Evolutionary conservation across 2,329 filamentous ascomycete genomes (phyloP).

Genomic region (Cladosporium sphaerospermum): DNA sequence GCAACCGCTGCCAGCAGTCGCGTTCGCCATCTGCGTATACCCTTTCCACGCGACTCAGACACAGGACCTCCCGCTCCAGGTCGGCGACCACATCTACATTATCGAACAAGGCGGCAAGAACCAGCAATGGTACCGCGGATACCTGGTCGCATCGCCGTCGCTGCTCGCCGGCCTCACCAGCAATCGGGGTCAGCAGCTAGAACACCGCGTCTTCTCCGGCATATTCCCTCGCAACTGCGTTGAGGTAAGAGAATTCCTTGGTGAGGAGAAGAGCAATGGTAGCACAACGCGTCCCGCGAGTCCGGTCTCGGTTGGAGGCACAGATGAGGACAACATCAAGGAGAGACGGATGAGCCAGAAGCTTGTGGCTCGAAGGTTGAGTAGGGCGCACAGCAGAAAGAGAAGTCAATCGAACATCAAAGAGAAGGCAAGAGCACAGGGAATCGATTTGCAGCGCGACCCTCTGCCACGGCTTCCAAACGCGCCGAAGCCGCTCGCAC

Average conservation of each 20-base stretch:
- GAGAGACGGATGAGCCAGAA: slow-evolving; percentile 27
- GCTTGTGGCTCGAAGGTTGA: slow-evolving; percentile 22
- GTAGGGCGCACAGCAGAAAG: slow-evolving; percentile 26
- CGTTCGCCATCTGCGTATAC: slow-evolving; percentile 93
- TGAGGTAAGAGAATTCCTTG: slow-evolving; percentile 86
- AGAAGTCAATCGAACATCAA: slow-evolving; percentile 14
- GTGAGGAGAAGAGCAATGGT: slow-evolving; percentile 53
- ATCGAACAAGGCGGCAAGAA: slow-evolving; percentile 86
- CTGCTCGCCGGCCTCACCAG: slow-evolving; percentile 86
- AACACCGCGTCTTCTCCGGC: slow-evolving; percentile 95
- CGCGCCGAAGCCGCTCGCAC: slow-evolving; percentile 73
- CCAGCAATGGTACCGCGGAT: slow-evolving; percentile 89
- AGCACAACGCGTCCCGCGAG: background rate
- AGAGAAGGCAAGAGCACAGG: slow-evolving; percentile 16
- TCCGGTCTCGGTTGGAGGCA: slow-evolving; percentile 7
- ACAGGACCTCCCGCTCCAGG: slow-evolving; percentile 90
- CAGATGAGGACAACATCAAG: slow-evolving; percentile 12
- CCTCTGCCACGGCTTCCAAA: slow-evolving; percentile 54
- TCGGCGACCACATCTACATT: slow-evolving; percentile 97
- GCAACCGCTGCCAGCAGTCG: slow-evolving; percentile 93
- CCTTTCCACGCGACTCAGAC: slow-evolving; percentile 82
- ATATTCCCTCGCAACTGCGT: slow-evolving; percentile 95
- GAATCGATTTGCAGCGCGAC: slow-evolving; percentile 19
- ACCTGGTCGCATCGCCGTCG: slow-evolving; percentile 89
- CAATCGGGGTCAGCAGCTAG: slow-evolving; percentile 84